phyloP scores from a whole-genome alignment of 2,329 filamentous ascomycete genomes.

The Alternaria novae-zelandiae region DNA sequence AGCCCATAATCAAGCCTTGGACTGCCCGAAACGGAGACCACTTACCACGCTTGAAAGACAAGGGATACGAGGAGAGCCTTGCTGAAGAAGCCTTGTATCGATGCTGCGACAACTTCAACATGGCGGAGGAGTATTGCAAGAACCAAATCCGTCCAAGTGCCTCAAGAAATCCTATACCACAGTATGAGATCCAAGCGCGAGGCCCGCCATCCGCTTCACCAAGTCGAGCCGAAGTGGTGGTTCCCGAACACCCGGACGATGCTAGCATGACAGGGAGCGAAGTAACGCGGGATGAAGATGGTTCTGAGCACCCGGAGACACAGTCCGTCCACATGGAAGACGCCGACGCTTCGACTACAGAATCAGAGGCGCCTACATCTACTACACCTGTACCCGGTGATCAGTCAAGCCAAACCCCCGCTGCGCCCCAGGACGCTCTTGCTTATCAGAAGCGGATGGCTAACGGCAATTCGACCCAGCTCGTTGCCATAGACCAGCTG shows the following conservation, averaged over 20 bases:
- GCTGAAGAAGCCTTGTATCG: constrained; percentile 82
- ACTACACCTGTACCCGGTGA: constrained; percentile 26
- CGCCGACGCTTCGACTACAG: constrained; percentile 23
- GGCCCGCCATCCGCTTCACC: constrained; percentile 38
- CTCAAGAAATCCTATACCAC: constrained; percentile 70
- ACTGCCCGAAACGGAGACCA: constrained; percentile 56
- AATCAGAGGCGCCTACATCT: constrained; percentile 15
- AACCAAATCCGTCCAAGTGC: constrained; percentile 66
- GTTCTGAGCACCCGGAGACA: constrained; percentile 36
- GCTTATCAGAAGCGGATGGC: constrained; percentile 44
- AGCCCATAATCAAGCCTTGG: constrained; percentile 59
- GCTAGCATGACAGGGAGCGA: constrained; percentile 36
- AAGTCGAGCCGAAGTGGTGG: constrained; percentile 42
- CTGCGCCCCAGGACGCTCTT: constrained; percentile 29
- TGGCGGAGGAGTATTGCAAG: constrained; percentile 76
- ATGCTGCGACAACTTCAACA: constrained; percentile 69
- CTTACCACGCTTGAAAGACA: constrained; percentile 52
- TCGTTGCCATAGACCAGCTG: constrained; percentile 76
- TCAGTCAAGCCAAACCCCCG: constrained; percentile 16
- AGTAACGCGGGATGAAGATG: constrained; percentile 32
- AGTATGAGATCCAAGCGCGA: constrained; percentile 47
- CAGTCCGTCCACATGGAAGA: constrained; percentile 52
- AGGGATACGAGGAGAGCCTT: constrained; percentile 64
- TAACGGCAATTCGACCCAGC: constrained; percentile 43
- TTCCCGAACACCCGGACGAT: constrained; percentile 38